phyloP scores from a whole-genome alignment of 352 stramenopile species.

The Phytopythium vexans region DNA sequence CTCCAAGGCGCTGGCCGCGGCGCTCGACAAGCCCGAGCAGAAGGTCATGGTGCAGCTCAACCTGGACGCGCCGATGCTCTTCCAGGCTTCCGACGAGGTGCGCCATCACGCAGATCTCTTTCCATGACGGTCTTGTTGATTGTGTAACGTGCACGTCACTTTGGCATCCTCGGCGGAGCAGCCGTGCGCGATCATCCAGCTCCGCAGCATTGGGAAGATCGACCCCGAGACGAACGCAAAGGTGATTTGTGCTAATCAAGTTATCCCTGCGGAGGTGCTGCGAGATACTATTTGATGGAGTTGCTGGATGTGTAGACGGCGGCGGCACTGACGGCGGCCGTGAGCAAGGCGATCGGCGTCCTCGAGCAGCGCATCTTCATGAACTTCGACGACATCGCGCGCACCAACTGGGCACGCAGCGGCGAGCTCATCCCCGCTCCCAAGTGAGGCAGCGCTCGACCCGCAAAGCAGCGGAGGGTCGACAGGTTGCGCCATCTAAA shows the following conservation, averaged over 20 bases:
- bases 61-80: slow-evolving; percentile 52
- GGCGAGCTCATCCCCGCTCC: slow-evolving; percentile 30
- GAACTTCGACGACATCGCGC: slow-evolving; percentile 46
- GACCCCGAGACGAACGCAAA: slow-evolving; percentile 43
- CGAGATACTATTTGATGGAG: too few species aligned
- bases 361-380: slow-evolving; percentile 47
- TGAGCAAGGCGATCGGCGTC: slow-evolving; percentile 38
- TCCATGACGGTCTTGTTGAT: not conserved
- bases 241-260: slow-evolving; percentile 11
- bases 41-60: slow-evolving; percentile 56
- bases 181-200: slow-evolving; percentile 53
- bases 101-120: slow-evolving; percentile 4
- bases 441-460: slow-evolving; percentile 6
- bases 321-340: slow-evolving; percentile 32
- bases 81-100: slow-evolving; percentile 44
- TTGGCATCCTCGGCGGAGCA: slow-evolving; percentile 5
- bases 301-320: slow-evolving; percentile 23
- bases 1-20: slow-evolving; percentile 34
- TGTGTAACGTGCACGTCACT: not conserved
- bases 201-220: slow-evolving; percentile 53
- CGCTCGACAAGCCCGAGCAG: slow-evolving; percentile 48
- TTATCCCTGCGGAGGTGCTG: too few species aligned
- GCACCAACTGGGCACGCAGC: slow-evolving; percentile 42
- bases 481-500: too few species aligned
- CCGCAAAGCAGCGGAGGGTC: too few species aligned